These are phyloP conservation scores for grape (Vitis vinifera) DNA, from an alignment of 164 flowering plant genomes.

Conservation along the genomic window DNA sequence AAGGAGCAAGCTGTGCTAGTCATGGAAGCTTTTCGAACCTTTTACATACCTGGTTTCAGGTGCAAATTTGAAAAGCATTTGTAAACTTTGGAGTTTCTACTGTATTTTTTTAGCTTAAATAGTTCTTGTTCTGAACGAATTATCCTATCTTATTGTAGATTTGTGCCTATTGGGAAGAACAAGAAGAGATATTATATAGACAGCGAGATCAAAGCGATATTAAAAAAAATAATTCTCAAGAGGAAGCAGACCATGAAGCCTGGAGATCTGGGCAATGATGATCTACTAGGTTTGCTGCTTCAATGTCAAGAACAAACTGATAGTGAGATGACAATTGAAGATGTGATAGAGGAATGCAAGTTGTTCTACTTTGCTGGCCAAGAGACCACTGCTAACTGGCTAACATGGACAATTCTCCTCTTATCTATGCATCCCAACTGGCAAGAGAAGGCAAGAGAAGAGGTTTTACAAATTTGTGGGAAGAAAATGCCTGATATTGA, in stretches of 20 bases:
- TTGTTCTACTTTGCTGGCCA: conserved; percentile 53
- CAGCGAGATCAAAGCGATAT: conserved; percentile 26
- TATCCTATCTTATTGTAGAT: conserved; percentile 12
- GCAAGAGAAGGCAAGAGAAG: conserved; percentile 56
- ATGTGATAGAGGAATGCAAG: conserved; percentile 55
- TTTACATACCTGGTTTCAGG: conserved; percentile 57
- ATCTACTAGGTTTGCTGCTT: conserved; percentile 35
- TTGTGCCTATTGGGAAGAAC: conserved; percentile 42
- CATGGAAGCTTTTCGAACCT: conserved; percentile 24
- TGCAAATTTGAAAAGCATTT: neutral
- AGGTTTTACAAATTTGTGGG: conserved; percentile 34
- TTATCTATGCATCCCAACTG: conserved; percentile 44
- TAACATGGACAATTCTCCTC: conserved; percentile 47
- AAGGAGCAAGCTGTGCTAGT: conserved; percentile 32
- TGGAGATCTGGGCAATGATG: conserved; percentile 20
- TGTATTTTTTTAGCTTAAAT: neutral
- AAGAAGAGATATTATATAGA: conserved; percentile 25
- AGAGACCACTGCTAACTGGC: conserved; percentile 42
- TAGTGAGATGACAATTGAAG: conserved; percentile 37
- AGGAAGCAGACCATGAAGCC: conserved; percentile 18
- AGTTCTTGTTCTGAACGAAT: neutral
- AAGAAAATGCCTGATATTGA: conserved; percentile 28
- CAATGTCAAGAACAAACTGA: conserved; percentile 15
- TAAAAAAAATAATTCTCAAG: conserved; percentile 18
- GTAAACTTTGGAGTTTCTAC: neutral